A percentile compares a stretch with the other conserved stretches of the same genome.
Conservation (phyloP, 805 yeast species). For the Yamadazyma endophytica region DNA sequence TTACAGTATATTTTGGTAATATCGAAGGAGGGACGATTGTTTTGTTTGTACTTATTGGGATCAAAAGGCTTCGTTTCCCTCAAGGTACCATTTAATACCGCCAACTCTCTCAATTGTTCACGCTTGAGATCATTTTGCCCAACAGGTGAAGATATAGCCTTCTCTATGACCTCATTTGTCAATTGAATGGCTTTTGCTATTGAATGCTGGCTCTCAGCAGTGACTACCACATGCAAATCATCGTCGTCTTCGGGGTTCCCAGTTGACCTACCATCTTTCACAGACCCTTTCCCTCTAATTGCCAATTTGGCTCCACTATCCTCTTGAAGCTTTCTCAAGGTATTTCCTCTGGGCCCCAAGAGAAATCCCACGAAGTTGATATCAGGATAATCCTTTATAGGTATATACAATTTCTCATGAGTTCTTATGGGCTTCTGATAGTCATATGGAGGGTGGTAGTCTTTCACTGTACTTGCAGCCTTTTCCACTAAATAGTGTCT, state of each 20-base stretch:
- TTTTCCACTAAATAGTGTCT: conserved; percentile 73
- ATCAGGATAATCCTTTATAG: conserved; percentile 82
- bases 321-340: conserved; percentile 72
- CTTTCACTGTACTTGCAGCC: conserved; percentile 69
- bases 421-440: conserved; percentile 68
- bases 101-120: conserved; percentile 86
- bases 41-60: conserved; percentile 19
- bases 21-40: conserved; percentile 38
- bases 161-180: conserved; percentile 71
- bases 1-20: conserved; percentile 60
- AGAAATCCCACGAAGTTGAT: conserved; percentile 89
- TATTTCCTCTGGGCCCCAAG: conserved; percentile 94
- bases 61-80: conserved; percentile 68
- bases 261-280: conserved; percentile 76
- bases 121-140: conserved; percentile 91
- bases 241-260: conserved; percentile 52
- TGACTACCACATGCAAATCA: conserved; percentile 82
- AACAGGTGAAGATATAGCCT: conserved; percentile 84
- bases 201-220: conserved; percentile 76
- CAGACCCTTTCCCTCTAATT: conserved; percentile 93
- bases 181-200: conserved; percentile 70
- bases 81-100: conserved; percentile 89
- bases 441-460: conserved; percentile 75
- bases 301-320: conserved; percentile 87
- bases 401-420: conserved; percentile 78